A percentile compares a stretch with the other conserved stretches of the same genome.
These are phyloP conservation scores for Euphrasia arctica DNA, from an alignment of 305 asterid genomes.

Conservation along the genomic window DNA sequence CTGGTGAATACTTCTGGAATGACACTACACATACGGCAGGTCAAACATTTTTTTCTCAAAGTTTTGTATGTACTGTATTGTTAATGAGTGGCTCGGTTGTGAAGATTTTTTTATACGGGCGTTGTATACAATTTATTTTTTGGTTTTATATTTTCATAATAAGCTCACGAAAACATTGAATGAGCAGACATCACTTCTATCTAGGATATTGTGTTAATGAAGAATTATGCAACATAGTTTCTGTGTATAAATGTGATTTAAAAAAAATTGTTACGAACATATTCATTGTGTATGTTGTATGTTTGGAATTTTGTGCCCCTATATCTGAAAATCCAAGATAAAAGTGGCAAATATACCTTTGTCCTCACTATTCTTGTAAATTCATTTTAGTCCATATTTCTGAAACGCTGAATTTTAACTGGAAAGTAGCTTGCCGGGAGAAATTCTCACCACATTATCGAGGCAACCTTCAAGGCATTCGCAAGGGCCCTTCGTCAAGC, in stretches of 20 bases:
- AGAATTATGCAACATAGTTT: neutral
- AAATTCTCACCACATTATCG: conserved; percentile 94
- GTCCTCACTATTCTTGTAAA: neutral
- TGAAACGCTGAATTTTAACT: conserved; percentile 24
- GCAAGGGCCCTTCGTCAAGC: conserved; percentile 99
- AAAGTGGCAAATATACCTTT: neutral
- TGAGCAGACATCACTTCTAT: neutral
- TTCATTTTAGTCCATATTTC: conserved; percentile 1
- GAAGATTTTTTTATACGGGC: conserved; percentile 11
- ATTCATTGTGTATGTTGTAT: no score
- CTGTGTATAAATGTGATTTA: no score
- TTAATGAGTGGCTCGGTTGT: conserved; percentile 12
- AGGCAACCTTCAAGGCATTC: conserved; percentile 98
- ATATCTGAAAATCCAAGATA: neutral
- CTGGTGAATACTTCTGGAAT: conserved; percentile 94
- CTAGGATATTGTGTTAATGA: neutral
- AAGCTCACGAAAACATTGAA: conserved; percentile 6
- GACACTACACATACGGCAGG: conserved; percentile 96
- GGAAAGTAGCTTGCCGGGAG: conserved; percentile 71
- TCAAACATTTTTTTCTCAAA: conserved; percentile 22
- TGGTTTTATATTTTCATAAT: conserved; percentile 6
- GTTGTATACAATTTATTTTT: conserved; percentile 1
- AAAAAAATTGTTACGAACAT: no score
- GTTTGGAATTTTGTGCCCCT: neutral
- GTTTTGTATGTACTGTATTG: neutral